phyloP scores from a whole-genome alignment of 2,329 filamentous ascomycete genomes.

The Tolypocladium capitatum region DNA sequence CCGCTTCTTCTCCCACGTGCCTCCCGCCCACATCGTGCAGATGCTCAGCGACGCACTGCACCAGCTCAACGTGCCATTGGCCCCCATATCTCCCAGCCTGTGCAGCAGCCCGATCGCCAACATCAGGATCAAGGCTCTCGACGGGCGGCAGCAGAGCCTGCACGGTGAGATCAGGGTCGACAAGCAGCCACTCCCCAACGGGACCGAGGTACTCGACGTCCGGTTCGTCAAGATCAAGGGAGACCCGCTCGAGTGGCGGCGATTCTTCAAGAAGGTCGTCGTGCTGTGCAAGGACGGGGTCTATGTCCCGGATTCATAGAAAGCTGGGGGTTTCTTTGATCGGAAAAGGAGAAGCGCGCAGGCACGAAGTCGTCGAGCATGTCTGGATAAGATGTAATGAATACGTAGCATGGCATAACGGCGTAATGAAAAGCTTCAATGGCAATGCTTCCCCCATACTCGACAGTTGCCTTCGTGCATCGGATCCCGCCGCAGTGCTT shows the following conservation, averaged over 20 bases:
- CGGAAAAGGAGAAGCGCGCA: not conserved
- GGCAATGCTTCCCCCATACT: not conserved
- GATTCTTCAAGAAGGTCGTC: slow-evolving; percentile 94
- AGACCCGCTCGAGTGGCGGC: slow-evolving; percentile 89
- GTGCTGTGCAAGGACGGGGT: slow-evolving; percentile 78
- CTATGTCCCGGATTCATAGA: slow-evolving; percentile 35
- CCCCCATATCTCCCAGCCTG: slow-evolving; percentile 30
- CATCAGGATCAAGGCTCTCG: slow-evolving; percentile 62
- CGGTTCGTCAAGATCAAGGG: slow-evolving; percentile 90
- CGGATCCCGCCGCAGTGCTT: not conserved
- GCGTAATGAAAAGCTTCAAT: not conserved
- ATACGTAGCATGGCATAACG: not conserved
- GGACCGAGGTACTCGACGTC: slow-evolving; percentile 61
- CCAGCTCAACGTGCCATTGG: slow-evolving; percentile 67
- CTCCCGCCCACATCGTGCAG: slow-evolving; percentile 61
- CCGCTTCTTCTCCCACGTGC: slow-evolving; percentile 79
- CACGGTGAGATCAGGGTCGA: slow-evolving; percentile 67
- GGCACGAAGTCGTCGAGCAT: not conserved
- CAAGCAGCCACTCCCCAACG: slow-evolving; percentile 41
- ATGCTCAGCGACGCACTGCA: slow-evolving; percentile 72
- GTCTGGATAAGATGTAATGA: not conserved
- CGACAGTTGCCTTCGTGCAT: not conserved
- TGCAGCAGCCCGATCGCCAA: slow-evolving; percentile 43
- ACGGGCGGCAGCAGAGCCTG: slow-evolving; percentile 58
- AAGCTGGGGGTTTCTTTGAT: slow-evolving; percentile 8